These are phyloP conservation scores for Aspergillus amoenus DNA, from an alignment of 2,329 filamentous ascomycete species.

Conservation along the genomic window DNA sequence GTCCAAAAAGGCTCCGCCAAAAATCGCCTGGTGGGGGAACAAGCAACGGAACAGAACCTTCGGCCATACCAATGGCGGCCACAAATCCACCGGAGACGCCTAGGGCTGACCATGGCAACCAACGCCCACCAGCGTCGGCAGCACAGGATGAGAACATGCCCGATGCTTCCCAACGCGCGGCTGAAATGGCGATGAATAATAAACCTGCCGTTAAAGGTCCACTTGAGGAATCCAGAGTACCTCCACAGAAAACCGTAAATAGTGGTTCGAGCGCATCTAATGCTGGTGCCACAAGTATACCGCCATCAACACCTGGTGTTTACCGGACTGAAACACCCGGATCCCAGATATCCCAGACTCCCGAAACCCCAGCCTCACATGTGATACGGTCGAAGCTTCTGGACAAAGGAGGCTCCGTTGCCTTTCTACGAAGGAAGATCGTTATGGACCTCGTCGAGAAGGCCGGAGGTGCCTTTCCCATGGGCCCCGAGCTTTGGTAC, in stretches of 20 bases:
- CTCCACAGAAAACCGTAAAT: background rate
- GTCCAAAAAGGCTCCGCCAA: slow-evolving; percentile 17
- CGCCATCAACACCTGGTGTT: background rate
- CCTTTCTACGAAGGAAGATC: slow-evolving; percentile 49
- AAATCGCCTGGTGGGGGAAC: background rate
- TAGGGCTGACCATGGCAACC: background rate
- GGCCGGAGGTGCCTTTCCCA: slow-evolving; percentile 56
- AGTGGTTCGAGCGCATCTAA: background rate
- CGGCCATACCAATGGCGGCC: background rate
- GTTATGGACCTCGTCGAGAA: slow-evolving; percentile 55
- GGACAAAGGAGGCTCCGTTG: slow-evolving; percentile 45
- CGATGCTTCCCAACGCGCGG: background rate
- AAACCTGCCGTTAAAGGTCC: background rate
- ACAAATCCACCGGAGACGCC: background rate
- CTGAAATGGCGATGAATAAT: background rate
- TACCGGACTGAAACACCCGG: background rate
- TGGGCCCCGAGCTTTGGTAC: slow-evolving; percentile 54
- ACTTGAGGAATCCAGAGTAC: background rate
- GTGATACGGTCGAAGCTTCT: background rate
- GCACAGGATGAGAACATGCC: background rate
- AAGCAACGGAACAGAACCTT: background rate
- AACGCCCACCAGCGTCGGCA: background rate
- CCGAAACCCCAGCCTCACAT: background rate
- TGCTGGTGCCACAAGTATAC: background rate
- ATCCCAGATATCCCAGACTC: background rate